Base-by-base conservation (phyloP, 1,284 basidiomycete genomes). In the Athelia sp. region DNA sequence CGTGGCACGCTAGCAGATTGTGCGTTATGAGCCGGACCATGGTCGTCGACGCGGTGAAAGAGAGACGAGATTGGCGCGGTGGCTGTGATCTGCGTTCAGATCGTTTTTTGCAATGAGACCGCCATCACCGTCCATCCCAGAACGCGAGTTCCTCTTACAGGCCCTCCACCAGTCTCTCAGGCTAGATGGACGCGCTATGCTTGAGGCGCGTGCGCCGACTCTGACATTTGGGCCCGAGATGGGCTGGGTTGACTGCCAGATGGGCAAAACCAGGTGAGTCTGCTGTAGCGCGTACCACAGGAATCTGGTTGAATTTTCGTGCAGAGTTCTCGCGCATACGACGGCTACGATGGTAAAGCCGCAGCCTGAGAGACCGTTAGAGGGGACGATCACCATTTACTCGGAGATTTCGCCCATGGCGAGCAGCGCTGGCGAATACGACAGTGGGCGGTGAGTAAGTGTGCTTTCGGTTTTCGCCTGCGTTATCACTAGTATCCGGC, bases 1-100 rank as follows among this genome's bases (percentile, higher is more conserved):
- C 94, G 62, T 98, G 94, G 73, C 96, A 99, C 15, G 94, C 89
- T 13, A 98, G 85, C 43, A 99, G 79, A 68, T 99, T 98, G 73
- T 99, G 96, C 1, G 96, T 98, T 63, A 98, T 92, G 13, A 98
- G 78, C 46, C 95, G 84, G 62, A 96, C 93, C 92, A 95, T 96
- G 48, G 57, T 65, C 51, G 38, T 48, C 22, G 45, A 36, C 23
- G 32, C 43, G 24, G 38, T 34, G n/a, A n/a, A n/a, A n/a, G n/a
- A n/a, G 50, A 53, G 50, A 43, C 43, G 29, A 40, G 19, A 18
- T 8, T 9, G 11, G 10, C 4, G 4, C 18, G 15, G 22, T 34
- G 13, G 8, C 32, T 22, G 21, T 15, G 10, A 4, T 19, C 45
- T n/a, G n/a, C n/a, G n/a, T n/a, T n/a, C 18, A 34, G 26, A 29